Percentiles rank a stretch among this genome's conserved stretches.
Evolutionary conservation across 1,139 yeast species (phyloP).

Genomic region (Saccharomyces hybrid): DNA sequence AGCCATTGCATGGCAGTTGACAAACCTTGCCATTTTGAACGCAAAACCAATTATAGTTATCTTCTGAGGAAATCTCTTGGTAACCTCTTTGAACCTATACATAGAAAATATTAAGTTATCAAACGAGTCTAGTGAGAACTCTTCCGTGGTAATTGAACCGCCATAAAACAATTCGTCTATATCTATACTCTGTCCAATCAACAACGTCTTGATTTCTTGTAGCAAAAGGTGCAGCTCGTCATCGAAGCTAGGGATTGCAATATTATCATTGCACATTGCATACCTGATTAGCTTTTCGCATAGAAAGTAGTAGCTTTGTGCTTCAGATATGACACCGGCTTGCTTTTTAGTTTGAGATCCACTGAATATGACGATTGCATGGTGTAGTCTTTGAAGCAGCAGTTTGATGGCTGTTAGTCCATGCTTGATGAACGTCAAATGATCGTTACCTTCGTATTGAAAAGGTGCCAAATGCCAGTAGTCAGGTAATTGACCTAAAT

Average conservation of each 20-base stretch:
- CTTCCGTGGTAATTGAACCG: constrained; percentile 40
- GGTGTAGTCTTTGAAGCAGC: constrained; percentile 30
- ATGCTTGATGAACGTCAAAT: constrained; percentile 59
- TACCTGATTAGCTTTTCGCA: constrained; percentile 20
- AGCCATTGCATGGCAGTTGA: constrained; percentile 44
- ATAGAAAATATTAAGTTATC: constrained; percentile 67
- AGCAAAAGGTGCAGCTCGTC: constrained; percentile 9
- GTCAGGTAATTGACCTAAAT: constrained; percentile 36
- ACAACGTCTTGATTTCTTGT: neutral
- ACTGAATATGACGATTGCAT: constrained; percentile 43
- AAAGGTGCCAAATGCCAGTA: constrained; percentile 65
- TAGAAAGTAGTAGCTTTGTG: constrained; percentile 43
- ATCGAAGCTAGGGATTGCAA: constrained; percentile 10
- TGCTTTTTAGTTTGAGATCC: constrained; percentile 65
- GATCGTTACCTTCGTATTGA: constrained; percentile 64
- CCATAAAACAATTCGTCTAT: constrained; percentile 13
- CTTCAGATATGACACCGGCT: constrained; percentile 52
- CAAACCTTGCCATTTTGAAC: constrained; percentile 57
- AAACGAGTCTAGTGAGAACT: constrained; percentile 72
- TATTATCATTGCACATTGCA: constrained; percentile 5
- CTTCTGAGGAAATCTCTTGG: constrained; percentile 41
- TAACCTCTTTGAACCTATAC: constrained; percentile 46
- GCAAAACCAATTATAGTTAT: constrained; percentile 66
- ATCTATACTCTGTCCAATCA: constrained; percentile 8
- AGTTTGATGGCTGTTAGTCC: constrained; percentile 35